Evolutionary conservation across 225 moss, liverwort and hornwort species (phyloP).

Genomic region (Bryum argenteum): DNA sequence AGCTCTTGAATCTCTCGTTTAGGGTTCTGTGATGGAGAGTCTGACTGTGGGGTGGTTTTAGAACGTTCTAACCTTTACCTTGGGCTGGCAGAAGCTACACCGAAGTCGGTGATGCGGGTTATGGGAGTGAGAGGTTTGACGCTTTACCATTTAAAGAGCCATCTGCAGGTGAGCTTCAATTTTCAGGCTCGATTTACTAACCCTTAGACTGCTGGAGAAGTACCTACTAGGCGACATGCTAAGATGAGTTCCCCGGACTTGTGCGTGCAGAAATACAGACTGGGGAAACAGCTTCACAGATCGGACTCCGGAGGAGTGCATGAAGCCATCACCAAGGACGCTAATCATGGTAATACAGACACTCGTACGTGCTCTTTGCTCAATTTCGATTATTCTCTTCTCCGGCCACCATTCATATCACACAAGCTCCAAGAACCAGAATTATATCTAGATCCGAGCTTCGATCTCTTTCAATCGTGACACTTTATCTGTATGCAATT

Average conservation of each 20-base stretch:
- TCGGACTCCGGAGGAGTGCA: constrained; percentile 62
- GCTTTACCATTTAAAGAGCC: constrained; percentile 85
- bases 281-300: constrained; percentile 74
- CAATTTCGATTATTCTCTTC: background rate
- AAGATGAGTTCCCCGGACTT: background rate
- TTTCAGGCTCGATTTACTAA: background rate
- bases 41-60: background rate
- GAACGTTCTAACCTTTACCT: constrained; percentile 4
- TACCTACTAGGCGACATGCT: background rate
- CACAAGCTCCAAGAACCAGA: no score
- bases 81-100: constrained; percentile 77
- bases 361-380: background rate
- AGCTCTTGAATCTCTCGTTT: constrained; percentile 19
- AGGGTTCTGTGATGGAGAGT: constrained; percentile 16
- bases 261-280: constrained; percentile 74
- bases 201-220: background rate
- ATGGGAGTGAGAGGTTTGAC: constrained; percentile 90
- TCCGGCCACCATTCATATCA: background rate
- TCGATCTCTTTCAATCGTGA: no score
- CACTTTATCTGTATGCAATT: no score
- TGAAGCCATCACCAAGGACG: constrained; percentile 65
- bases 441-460: no score
- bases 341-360: constrained; percentile 40
- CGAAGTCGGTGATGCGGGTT: constrained; percentile 81
- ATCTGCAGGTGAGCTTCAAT: constrained; percentile 64